Evolutionary conservation across 352 stramenopile species (phyloP), one percentile per base, ranked within the genome.

Genomic region (Pythium dissotocum): DNA sequence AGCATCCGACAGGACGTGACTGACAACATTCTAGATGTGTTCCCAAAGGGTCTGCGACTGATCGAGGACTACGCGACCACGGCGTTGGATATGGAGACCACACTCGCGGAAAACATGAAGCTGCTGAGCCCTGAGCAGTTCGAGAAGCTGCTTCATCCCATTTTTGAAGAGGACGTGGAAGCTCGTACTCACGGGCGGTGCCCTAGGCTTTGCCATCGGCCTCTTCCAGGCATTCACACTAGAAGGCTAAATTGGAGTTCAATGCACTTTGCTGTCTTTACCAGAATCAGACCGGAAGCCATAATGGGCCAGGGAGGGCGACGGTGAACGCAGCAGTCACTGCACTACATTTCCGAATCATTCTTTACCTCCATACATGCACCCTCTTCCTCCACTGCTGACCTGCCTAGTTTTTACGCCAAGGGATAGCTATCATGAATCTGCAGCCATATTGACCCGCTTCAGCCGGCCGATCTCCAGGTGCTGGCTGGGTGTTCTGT

Each of bases 91-190:
- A 69, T 99, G 35, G 81, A 98, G 68, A 78, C 90, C 8, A 98
- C 93, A 12, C 79, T 99, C 38, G 81, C 88, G 30, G 85, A 96
- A 55, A 93, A 96, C 75, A 98, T 99, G 91, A 89, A 91, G 77
- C 81, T 86, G 65, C 72, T 93, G 77, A 90, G 75, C 28, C 92
- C 78, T 9, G 79, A 82, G 42, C 88, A 98, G 73, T 99, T 99
- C 75, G 97, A 99, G 75, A 82, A 96, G 51, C 76, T 99, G 26
- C 77, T 99, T 61, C 97, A 99, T 69, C 97, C 97, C 9, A 97
- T 98, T 16, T 99, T 99, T 77, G 89, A 99, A 75, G 97, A 99
- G 70, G 97, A 99, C 72, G 85, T 98, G 97, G 81, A 98, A 98
- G 64, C 81, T 99, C 2, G 98, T 99, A 73, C 75, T 98, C 55